Conservation (phyloP, 2,329 filamentous ascomycete genomes). For the Cordyceps farinosa region DNA sequence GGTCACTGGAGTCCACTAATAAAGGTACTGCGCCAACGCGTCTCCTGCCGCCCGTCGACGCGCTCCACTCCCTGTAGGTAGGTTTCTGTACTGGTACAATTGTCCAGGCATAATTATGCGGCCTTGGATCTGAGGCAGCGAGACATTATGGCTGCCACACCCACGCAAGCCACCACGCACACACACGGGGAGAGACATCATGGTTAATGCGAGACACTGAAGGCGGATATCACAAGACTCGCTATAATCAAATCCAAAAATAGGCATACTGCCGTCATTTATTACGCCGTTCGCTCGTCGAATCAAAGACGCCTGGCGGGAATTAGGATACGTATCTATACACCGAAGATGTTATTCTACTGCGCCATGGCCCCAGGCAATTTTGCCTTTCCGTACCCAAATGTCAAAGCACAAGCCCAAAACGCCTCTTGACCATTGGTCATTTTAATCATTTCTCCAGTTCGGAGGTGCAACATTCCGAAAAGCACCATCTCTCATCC, state of each 20-base stretch:
- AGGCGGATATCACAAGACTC: not conserved
- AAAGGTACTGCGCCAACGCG: constrained; percentile 3
- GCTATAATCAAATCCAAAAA: not conserved
- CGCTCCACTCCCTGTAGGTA: not conserved
- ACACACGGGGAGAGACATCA: constrained; percentile 3
- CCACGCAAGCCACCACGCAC: not conserved
- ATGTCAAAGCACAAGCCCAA: not conserved
- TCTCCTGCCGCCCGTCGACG: not conserved
- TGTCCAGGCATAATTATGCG: not conserved
- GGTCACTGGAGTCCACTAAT: constrained; percentile 1
- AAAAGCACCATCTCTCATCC: constrained; percentile 54
- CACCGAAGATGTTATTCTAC: not conserved
- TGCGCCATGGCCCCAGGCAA: not conserved
- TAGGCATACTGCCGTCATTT: not conserved
- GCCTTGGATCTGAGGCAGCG: constrained; percentile 11
- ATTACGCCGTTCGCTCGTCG: constrained; percentile 10
- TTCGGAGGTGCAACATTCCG: constrained; percentile 27
- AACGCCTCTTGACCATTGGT: constrained; percentile 3
- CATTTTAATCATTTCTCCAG: constrained; percentile 21
- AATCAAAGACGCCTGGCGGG: not conserved
- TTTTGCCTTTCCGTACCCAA: not conserved
- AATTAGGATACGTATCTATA: not conserved
- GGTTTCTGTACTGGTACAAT: not conserved
- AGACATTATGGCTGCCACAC: not conserved
- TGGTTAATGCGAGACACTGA: not conserved